These are phyloP conservation scores for Daldinia bambusicola DNA, from an alignment of 495 filamentous ascomycete genomes.

Conservation along the genomic window DNA sequence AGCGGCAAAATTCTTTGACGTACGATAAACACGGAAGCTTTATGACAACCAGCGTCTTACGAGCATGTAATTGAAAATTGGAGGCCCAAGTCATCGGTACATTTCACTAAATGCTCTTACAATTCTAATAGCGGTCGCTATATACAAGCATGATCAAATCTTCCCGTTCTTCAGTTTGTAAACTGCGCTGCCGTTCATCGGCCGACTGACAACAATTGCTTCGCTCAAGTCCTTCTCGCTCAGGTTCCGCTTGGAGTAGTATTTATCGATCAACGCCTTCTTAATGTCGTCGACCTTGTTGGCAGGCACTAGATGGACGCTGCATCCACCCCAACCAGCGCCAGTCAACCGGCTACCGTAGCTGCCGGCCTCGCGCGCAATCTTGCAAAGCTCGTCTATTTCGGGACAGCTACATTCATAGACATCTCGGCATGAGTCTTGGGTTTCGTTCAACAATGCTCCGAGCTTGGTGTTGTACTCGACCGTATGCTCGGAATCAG, in stretches of 20 bases:
- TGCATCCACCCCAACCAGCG: constrained; percentile 97
- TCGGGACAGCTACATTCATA: constrained; percentile 94
- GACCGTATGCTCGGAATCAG: constrained; percentile 59
- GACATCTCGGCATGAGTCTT: constrained; percentile 80
- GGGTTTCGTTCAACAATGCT: constrained; percentile 88
- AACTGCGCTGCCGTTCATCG: constrained; percentile 74
- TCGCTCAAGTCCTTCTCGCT: constrained; percentile 75
- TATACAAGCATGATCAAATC: constrained; percentile 23
- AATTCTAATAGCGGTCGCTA: not conserved
- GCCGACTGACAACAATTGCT: constrained; percentile 91
- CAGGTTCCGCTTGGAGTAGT: constrained; percentile 83
- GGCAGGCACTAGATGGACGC: constrained; percentile 88
- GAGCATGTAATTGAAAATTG: not conserved
- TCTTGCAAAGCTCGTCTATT: constrained; percentile 83
- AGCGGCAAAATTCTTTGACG: not conserved
- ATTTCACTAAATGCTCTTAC: not conserved
- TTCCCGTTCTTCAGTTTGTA: constrained; percentile 49
- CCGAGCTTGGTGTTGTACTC: constrained; percentile 77
- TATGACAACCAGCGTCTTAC: not conserved
- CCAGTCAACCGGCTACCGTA: constrained; percentile 91
- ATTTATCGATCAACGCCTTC: constrained; percentile 78
- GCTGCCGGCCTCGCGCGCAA: constrained; percentile 79
- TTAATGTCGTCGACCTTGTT: constrained; percentile 86
- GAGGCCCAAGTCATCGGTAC: not conserved
- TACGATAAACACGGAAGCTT: not conserved